These are phyloP conservation scores for Mallotus nudiflorus DNA, from an alignment of 345 rosid species.

Conservation along the genomic window DNA sequence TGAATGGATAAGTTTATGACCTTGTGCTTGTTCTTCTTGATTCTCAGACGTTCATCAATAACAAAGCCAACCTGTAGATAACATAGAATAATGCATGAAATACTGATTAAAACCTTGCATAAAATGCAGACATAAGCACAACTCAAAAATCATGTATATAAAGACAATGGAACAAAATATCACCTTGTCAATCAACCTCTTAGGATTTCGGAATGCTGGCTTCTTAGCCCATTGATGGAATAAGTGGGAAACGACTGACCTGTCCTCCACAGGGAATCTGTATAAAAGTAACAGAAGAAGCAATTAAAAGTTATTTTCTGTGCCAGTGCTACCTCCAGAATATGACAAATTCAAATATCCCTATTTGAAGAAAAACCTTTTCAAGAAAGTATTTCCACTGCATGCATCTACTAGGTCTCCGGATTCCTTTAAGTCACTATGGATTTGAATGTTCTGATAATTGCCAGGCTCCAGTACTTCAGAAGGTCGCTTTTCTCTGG, in stretches of 20 bases:
- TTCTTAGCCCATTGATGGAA: slow-evolving; percentile 96
- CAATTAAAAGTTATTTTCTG: not conserved
- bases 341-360: slow-evolving; percentile 12
- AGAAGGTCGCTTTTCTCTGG: slow-evolving; percentile 34
- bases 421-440: slow-evolving; percentile 44
- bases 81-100: not conserved
- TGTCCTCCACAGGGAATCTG: slow-evolving; percentile 79
- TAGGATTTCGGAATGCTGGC: slow-evolving; percentile 82
- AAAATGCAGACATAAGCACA: not conserved
- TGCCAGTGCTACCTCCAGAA: not conserved
- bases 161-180: not conserved
- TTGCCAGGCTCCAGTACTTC: slow-evolving; percentile 31
- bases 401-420: slow-evolving; percentile 35
- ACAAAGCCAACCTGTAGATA: slow-evolving; percentile 72
- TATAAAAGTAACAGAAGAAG: slow-evolving; percentile 3
- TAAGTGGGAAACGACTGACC: slow-evolving; percentile 80
- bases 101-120: not conserved
- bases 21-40: slow-evolving; percentile 81
- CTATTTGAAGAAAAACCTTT: slow-evolving; percentile 52
- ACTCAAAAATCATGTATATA: not conserved
- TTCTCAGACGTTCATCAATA: slow-evolving; percentile 76
- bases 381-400: slow-evolving; percentile 64
- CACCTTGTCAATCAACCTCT: slow-evolving; percentile 84
- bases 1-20: slow-evolving; percentile 32
- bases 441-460: slow-evolving; percentile 26